Conservation (phyloP, 768 basidiomycete species). For the Gloeopeniophorella convolvens region DNA sequence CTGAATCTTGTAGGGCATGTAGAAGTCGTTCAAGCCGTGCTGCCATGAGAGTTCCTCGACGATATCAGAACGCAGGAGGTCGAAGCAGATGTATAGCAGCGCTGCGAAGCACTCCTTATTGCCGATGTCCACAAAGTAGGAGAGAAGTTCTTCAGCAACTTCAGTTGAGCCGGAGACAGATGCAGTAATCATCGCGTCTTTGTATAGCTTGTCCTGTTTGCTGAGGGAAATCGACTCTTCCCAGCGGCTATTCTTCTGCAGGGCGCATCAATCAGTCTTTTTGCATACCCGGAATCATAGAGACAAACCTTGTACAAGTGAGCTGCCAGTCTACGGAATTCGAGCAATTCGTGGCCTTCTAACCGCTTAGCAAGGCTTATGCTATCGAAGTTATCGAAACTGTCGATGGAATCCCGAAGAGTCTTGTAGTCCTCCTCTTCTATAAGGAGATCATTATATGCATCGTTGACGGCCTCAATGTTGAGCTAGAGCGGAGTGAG, state of each 20-base stretch:
- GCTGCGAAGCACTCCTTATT: conserved; percentile 98
- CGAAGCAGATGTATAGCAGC: conserved; percentile 87
- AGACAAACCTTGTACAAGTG: conserved; percentile 83
- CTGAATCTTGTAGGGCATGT: conserved; percentile 95
- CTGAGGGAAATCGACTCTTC: conserved; percentile 93
- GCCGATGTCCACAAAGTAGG: conserved; percentile 97
- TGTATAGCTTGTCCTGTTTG: conserved; percentile 96
- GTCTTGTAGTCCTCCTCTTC: conserved; percentile 99
- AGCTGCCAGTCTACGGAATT: conserved; percentile 92
- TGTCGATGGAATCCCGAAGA: conserved; percentile 94
- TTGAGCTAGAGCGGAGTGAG: conserved; percentile 53
- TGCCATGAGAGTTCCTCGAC: conserved; percentile 97
- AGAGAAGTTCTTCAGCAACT: conserved; percentile 89
- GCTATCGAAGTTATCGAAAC: conserved; percentile 97
- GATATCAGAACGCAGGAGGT: conserved; percentile 86
- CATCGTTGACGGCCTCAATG: conserved; percentile 95
- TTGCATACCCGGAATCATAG: neutral
- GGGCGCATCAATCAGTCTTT: neutral
- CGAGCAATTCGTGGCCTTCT: conserved; percentile 86
- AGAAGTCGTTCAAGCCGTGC: conserved; percentile 92
- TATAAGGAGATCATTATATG: conserved; percentile 96
- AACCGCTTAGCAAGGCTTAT: conserved; percentile 77
- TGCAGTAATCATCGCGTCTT: conserved; percentile 92
- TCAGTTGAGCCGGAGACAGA: conserved; percentile 79
- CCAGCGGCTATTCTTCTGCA: conserved; percentile 90